These are phyloP conservation scores for Pseudocohnilembus persalinus DNA, from an alignment of 169 alveolate species.

Conservation along the genomic window DNA sequence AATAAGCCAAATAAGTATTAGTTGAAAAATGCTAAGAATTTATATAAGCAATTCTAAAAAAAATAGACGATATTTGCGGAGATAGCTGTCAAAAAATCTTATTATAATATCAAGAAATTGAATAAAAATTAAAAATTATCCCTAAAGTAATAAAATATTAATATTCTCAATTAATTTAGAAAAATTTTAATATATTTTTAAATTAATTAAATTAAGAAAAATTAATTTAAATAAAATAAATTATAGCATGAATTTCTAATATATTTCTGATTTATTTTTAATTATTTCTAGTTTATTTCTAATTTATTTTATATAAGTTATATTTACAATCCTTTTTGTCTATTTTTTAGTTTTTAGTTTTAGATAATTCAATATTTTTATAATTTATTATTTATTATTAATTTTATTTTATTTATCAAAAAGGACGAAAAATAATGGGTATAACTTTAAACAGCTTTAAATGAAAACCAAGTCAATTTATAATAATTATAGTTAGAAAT, in stretches of 20 bases:
- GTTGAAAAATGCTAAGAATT: constrained; percentile 23
- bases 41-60: constrained; percentile 21
- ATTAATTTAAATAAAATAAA: too few relatives aligned
- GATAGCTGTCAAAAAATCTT: constrained; percentile 18
- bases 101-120: constrained; percentile 5
- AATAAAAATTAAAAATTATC: neutral
- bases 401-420: neutral
- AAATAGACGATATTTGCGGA: constrained; percentile 22
- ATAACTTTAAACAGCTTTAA: constrained; percentile 49
- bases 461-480: constrained; percentile 64
- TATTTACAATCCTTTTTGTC: neutral
- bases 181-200: neutral
- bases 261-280: neutral
- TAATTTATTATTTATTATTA: constrained; percentile 47
- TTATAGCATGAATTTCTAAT: neutral
- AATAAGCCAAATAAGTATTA: constrained; percentile 25
- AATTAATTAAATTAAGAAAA: too few relatives aligned
- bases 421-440: constrained; percentile 61
- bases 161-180: neutral
- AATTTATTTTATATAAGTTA: neutral
- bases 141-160: neutral
- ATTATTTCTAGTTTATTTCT: neutral
- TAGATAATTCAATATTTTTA: constrained; percentile 12
- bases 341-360: neutral
- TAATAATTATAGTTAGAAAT: constrained; percentile 46